Evolutionary conservation across 2,329 filamentous ascomycete genomes (phyloP).

Genomic region (Xylariaceae sp.): DNA sequence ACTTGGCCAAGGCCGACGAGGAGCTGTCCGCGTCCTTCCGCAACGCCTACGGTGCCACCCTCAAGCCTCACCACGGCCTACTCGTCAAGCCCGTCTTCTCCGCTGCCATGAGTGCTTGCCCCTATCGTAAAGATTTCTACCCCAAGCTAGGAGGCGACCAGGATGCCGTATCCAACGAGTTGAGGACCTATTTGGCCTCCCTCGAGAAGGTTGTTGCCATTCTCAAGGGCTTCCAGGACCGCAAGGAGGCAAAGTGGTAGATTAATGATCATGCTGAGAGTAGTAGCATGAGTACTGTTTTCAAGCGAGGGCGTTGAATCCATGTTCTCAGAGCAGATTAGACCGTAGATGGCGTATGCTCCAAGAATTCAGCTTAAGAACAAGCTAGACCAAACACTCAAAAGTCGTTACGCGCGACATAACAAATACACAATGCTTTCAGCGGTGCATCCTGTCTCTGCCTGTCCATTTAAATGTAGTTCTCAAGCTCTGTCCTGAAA

Average conservation of each 20-base stretch:
- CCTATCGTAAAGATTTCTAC: constrained; percentile 93
- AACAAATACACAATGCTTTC: too few relatives aligned
- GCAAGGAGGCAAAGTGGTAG: constrained; percentile 59
- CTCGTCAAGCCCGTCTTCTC: constrained; percentile 89
- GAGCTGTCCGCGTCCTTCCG: constrained; percentile 89
- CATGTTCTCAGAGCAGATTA: too few relatives aligned
- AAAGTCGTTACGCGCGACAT: too few relatives aligned
- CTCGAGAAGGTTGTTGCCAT: constrained; percentile 78
- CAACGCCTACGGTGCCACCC: constrained; percentile 75
- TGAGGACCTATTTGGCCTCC: constrained; percentile 71
- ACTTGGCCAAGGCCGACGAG: constrained; percentile 63
- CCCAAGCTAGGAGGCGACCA: constrained; percentile 72
- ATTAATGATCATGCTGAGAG: too few relatives aligned
- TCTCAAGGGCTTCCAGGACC: constrained; percentile 58
- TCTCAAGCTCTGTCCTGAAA: too few relatives aligned
- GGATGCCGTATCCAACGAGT: constrained; percentile 59
- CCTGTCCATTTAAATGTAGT: too few relatives aligned
- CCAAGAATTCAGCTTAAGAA: too few relatives aligned
- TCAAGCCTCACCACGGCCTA: constrained; percentile 90
- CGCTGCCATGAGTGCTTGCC: constrained; percentile 88
- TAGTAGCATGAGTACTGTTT: too few relatives aligned
- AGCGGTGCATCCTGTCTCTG: too few relatives aligned
- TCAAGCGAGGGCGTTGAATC: too few relatives aligned
- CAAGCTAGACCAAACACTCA: too few relatives aligned
- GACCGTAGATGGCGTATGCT: too few relatives aligned